Evolutionary conservation across 768 basidiomycete genomes (phyloP), one percentile per base, ranked within the genome.

Genomic region (Boletus fagicola): DNA sequence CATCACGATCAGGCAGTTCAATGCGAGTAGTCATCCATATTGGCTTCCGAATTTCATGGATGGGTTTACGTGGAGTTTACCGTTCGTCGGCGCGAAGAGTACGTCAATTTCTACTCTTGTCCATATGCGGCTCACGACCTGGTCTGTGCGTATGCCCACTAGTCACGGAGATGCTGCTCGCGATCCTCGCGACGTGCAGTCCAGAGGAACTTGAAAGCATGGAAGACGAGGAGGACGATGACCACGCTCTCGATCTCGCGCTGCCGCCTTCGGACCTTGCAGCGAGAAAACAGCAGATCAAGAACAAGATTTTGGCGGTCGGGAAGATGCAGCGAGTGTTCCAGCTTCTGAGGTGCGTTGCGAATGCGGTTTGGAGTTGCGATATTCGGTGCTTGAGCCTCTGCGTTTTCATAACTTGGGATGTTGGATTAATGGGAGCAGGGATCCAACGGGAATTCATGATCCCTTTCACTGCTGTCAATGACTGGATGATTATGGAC

Each of bases 41-140:
- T 97, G 94, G 93, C 75, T 99, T 33, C 96, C 96, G 0, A 98
- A 98, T 74, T 97, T 98, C 63, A 95, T 97, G 88, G 93, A 98
- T 69, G 95, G 91, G 33, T 98, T 99, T 70, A 98, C 95, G 3
- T 99, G 96, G 96, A 93, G 90, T 80, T 71, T 99, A 57, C 96
- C 96, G 0, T 99, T 99, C 68, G 96, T 99, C 4, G 96, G 95
- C 49, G 87, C 92, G 52, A 99, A 99, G 77, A 98, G 96, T 96
- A 62, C 55, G 92, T 63, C 20, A 0, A 15, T n/a, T 36, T n/a
- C 15, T 46, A 2, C 33, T 8, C 11, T 38, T 33, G 16, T 40
- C 12, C 11, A 20, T 5, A 0, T 20, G 38, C 6, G 30, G 40
- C 48, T 51, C 4, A 51, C n/a, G 38, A 48, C 18, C 11, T 24